These are phyloP conservation scores for Monotropa hypopitys DNA, from an alignment of 179 eudicot species.

Conservation along the genomic window DNA sequence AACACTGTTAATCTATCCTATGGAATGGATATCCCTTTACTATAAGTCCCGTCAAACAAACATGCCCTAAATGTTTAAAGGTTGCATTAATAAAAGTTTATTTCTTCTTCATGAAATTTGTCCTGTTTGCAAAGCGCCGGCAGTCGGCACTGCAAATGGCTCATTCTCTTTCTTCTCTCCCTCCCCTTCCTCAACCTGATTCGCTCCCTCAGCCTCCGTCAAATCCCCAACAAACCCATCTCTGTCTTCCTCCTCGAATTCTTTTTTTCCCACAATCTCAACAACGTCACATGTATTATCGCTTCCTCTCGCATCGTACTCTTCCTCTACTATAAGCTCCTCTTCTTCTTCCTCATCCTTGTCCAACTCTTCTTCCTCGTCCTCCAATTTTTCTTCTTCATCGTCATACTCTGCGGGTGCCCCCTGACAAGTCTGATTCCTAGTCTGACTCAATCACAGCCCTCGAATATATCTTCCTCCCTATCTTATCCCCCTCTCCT, in stretches of 20 bases:
- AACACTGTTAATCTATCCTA: too few species aligned
- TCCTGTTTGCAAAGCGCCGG: constrained; percentile 44
- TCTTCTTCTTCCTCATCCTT: constrained; percentile 14
- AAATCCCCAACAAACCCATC: background rate
- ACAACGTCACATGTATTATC: constrained; percentile 3
- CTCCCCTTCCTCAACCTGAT: constrained; percentile 11
- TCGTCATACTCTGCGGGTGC: constrained; percentile 63
- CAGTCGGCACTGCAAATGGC: constrained; percentile 78
- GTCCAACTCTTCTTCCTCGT: constrained; percentile 10
- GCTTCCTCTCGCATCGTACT: constrained; percentile 9
- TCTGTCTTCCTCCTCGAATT: constrained; percentile 11
- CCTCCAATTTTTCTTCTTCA: constrained; percentile 21
- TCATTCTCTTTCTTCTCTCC: constrained; percentile 49
- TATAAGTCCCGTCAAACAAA: background rate
- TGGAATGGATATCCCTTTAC: background rate
- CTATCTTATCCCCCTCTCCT: constrained; percentile 14
- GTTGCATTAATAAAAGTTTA: background rate
- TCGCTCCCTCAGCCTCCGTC: constrained; percentile 1
- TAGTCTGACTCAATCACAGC: constrained; percentile 31
- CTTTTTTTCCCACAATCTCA: constrained; percentile 8
- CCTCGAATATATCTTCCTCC: constrained; percentile 14
- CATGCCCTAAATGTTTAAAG: background rate
- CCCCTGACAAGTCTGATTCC: constrained; percentile 70
- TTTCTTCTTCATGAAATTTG: background rate
- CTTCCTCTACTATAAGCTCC: constrained; percentile 15